Base-by-base conservation (phyloP, 768 basidiomycete species). In the Sarcomyxa edulis region DNA sequence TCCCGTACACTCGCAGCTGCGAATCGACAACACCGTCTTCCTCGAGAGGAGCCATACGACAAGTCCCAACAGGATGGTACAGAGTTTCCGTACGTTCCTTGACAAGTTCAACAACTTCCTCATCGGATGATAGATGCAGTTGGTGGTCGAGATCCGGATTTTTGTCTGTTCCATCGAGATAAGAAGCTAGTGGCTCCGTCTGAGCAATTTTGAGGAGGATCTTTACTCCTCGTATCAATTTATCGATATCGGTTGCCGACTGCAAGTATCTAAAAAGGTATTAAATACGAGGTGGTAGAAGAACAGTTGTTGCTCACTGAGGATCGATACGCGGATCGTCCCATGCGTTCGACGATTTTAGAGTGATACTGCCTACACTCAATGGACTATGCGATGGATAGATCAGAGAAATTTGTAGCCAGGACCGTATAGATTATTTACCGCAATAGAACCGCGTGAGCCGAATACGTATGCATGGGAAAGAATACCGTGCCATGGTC, bases 51-150 rank as follows among this genome's bases (percentile, higher is more conserved):
- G 63, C 66, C 72, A 75, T 74, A 18, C 65, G 58, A 42, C 70
- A 72, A 9, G 69, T 69, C 18, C 66, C 54, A 1, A 64, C 54
- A 1, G 70, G 71, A 44, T 73, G 72, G 47, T 71, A 75, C 18
- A 72, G 50, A n/a, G 72, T 74, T 45, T 68, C 64, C 1, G 67
- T 50, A 16, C 68, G 63, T 11, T 64, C 57, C 25, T 58, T 53
- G n/a, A 75, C 56, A 14, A 70, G 21, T 11, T 66, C 59, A 27
- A 58, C 61, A 3, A 74, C 37, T 37, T 72, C 68, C n/a, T 55
- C 61, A 37, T 73, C 64, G 19, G 58, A 56, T 39, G 67, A 64
- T 18, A 55, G 44, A 37, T 65, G 53, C 19, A 60, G 43, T 21
- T 48, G 43, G 35, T 69, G 68, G 43, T 75, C 72, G 10, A 75